Evolutionary conservation across 768 basidiomycete genomes (phyloP).

Genomic region (Cystofilobasidium capitatum): DNA sequence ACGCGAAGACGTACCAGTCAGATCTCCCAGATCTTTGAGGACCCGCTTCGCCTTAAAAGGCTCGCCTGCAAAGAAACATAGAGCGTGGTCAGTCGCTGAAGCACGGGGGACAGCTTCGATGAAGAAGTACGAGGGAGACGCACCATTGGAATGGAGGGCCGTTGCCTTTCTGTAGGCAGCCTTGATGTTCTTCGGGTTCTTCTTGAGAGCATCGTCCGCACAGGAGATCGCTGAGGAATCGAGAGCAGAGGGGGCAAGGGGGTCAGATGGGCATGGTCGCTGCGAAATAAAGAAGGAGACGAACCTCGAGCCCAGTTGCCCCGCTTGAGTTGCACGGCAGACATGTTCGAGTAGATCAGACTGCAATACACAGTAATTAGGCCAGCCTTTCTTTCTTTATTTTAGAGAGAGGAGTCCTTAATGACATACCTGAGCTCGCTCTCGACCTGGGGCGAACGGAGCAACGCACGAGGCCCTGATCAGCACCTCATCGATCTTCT

Average conservation of each 20-base stretch:
- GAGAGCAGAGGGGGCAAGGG: background rate
- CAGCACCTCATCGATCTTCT: no score
- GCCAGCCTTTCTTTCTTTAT: no score
- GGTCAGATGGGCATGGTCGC: background rate
- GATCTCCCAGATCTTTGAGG: conserved; percentile 11
- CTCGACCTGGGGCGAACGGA: background rate
- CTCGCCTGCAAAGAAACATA: background rate
- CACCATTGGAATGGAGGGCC: conserved; percentile 6
- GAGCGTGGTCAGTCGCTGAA: background rate
- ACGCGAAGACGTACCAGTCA: background rate
- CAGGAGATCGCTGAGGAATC: conserved; percentile 2
- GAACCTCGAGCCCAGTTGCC: background rate
- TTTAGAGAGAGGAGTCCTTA: no score
- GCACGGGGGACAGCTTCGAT: no score
- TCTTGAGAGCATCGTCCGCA: conserved; percentile 21
- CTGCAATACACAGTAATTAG: no score
- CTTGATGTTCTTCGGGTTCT: conserved; percentile 24
- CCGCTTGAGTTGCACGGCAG: conserved; percentile 25
- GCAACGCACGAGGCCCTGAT: no score
- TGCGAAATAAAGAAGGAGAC: background rate
- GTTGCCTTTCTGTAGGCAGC: conserved; percentile 24
- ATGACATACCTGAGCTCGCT: conserved; percentile 12
- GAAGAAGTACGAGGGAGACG: background rate
- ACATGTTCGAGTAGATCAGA: conserved; percentile 22
- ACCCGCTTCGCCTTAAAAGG: conserved; percentile 13